Base-by-base conservation (phyloP, 805 yeast genomes). In the Candida tammaniensis region DNA sequence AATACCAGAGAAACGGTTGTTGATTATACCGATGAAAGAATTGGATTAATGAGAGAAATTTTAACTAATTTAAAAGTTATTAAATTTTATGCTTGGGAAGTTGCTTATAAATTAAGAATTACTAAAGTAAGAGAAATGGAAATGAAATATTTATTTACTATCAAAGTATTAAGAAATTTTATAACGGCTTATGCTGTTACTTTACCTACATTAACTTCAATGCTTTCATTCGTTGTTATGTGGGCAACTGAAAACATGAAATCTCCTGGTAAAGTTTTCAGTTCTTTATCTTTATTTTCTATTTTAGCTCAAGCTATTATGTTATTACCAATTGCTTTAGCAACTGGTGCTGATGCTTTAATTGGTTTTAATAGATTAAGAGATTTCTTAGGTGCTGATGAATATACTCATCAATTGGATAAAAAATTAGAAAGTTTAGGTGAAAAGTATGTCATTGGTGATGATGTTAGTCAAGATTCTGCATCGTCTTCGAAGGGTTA, bases 21-120 rank as follows among this genome's bases (percentile, higher is more conserved):
- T 27, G 49, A 50, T 39, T 59, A 41, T 46, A 68, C 73, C n/a
- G 73, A 68, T 45, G 52, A 57, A 40, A 48, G 73, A 42, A 59
- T 68, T 31, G 51, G 66, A 16, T 51, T 61, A 33, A 66, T 68
- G 65, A 58, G 71, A 39, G 72, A 68, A 46, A 55, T 63, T 22
- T 55, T 68, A 38, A 49, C 50, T 31, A 61, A 66, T 46, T 49
- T 68, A 41, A 68, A 68, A 43, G 51, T 68, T 19, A 66, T 68
- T 47, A 68, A 68, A 48, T 68, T 59, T 35, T 68, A 67, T 43
- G 68, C 72, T 10, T 68, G 74, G 74, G 74, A 68, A 48, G 20
- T 53, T 34, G 69, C 74, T 13, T 68, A 68, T 49, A 57, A 59
- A 42, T 35, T 49, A 25, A 54, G 47, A 38, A 57, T 68, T 31